Evolutionary conservation across 345 rosid genomes (phyloP).

Genomic region (Arabis alpina): DNA sequence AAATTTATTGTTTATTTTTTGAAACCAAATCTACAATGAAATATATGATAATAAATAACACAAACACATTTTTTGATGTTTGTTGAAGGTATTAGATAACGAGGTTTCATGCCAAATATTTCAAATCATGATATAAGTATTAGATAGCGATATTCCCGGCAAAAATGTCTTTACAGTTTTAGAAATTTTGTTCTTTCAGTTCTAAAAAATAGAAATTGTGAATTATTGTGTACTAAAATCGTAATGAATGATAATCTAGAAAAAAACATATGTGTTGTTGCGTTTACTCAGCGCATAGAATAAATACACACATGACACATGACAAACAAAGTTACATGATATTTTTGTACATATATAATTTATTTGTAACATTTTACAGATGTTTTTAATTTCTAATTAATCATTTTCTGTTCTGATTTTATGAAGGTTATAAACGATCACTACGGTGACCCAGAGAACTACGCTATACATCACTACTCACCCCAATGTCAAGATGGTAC

Average conservation of each 20-base stretch:
- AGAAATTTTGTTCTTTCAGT: not conserved
- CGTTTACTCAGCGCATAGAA: not conserved
- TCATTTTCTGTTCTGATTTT: not conserved
- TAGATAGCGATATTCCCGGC: not conserved
- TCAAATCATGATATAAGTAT: not conserved
- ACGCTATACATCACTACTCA: not conserved
- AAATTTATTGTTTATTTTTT: not conserved
- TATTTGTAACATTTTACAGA: no score
- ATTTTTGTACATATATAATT: not conserved
- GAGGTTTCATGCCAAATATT: not conserved
- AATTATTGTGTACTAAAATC: not conserved
- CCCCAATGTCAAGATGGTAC: not conserved
- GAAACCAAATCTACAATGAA: not conserved
- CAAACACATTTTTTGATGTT: no score
- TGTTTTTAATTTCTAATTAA: not conserved
- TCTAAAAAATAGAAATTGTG: not conserved
- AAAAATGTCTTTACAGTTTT: not conserved
- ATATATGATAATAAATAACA: no score
- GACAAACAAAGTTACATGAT: constrained; percentile 3
- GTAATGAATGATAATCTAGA: constrained; percentile 6
- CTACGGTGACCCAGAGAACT: constrained; percentile 4
- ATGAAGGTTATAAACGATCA: constrained; percentile 16
- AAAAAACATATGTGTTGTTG: constrained; percentile 7
- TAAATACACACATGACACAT: not conserved
- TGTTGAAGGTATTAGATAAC: not conserved